Base-by-base conservation (phyloP, 208 protist genomes). In the Trypanosoma cruzi region DNA sequence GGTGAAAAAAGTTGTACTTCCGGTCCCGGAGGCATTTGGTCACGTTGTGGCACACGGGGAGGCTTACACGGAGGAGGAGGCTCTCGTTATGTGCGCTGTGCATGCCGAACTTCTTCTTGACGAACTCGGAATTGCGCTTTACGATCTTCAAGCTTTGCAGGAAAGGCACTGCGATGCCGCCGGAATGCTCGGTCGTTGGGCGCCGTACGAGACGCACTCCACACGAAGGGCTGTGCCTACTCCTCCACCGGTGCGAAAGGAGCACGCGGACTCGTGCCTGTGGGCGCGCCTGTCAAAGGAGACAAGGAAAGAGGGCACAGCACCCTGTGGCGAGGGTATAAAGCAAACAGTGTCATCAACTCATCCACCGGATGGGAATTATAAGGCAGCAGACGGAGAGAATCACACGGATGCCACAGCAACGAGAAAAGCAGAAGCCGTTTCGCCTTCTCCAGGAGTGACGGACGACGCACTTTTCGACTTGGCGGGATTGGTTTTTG, bases 21-120 rank as follows among this genome's bases (percentile, higher is more conserved):
- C 81, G 22, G 29, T 81, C 34, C 53, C 60, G 44, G 61, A 53
- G n/a, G 37, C 65, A 14, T 54, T 70, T 54, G 70, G 46, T 26
- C 40, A 61, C 4, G 57, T 65, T 61, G 73, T 84, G 8, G 90
- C 90, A n/a, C 75, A 85, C 31, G 91, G 91, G 6, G 91, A 96
- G 73, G 86, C 79, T 5, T 86, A 88, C 53, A 82, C 75, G 22
- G 73, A 72, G 37, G 77, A 78, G 44, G 89, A 93, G 13, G 81
- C 92, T 11, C 4, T 87, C 31, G 52, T 85, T 6, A 75, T 96
- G 80, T 96, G 89, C 71, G 76, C 80, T 46, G 82, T 92, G 59
- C 92, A 96, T 56, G 87, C 89, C 8, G 89, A 96, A 71, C 69
- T 95, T 5, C 68, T 96, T 3, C 74, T 96, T 31, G 92, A 96